Conservation (phyloP, 345 rosid genomes). For the Acer campestre region DNA sequence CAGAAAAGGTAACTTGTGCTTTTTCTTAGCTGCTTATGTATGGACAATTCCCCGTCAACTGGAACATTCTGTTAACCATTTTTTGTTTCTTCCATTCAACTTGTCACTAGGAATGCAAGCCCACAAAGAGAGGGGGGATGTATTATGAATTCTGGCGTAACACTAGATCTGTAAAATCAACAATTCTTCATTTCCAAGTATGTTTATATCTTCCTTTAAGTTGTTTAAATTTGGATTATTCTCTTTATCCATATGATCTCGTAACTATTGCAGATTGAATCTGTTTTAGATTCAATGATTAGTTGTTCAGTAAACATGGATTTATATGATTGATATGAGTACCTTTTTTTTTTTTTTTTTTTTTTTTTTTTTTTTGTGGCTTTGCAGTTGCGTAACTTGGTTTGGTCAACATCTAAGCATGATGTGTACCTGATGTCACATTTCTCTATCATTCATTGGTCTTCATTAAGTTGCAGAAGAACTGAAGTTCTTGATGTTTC, state of each 20-base stretch:
- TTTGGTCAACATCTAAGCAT: slow-evolving; percentile 64
- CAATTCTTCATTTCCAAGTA: slow-evolving; percentile 68
- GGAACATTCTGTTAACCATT: neutral
- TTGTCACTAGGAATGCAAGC: slow-evolving; percentile 44
- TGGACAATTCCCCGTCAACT: neutral
- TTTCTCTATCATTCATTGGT: slow-evolving; percentile 63
- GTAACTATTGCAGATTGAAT: neutral
- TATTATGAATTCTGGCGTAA: slow-evolving; percentile 56
- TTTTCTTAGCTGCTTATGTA: neutral
- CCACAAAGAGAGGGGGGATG: slow-evolving; percentile 40
- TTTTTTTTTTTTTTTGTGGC: neutral
- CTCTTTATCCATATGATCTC: neutral
- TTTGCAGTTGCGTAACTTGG: slow-evolving; percentile 58
- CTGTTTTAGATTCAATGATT: neutral
- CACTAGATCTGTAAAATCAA: slow-evolving; percentile 60
- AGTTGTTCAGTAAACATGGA: neutral
- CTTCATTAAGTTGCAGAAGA: slow-evolving; percentile 48
- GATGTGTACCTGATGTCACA: slow-evolving; percentile 63
- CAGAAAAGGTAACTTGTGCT: slow-evolving; percentile 42
- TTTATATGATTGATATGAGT: neutral
- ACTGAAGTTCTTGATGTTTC: slow-evolving; percentile 60
- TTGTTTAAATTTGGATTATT: slow-evolving; percentile 7
- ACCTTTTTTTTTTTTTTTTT: neutral
- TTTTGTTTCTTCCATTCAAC: neutral
- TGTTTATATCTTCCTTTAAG: slow-evolving; percentile 3